Percentiles rank a stretch among this genome's conserved stretches.
Evolutionary conservation across 768 basidiomycete species (phyloP).

Genomic region (Chlorophyllum brunneum): DNA sequence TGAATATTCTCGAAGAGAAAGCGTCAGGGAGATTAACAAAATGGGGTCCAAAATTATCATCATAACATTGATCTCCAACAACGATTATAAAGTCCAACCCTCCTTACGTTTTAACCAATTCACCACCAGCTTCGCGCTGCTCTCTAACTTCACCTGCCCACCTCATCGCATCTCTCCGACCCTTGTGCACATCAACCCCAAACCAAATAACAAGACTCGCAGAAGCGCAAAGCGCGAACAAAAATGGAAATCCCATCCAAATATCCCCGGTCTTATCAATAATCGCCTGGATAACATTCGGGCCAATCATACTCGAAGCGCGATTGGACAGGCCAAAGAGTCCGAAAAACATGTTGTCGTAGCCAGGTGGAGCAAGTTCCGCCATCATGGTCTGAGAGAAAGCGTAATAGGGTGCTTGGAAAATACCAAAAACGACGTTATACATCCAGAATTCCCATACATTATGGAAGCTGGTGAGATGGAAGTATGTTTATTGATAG

Average conservation of each 20-base stretch:
- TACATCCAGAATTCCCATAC: constrained; percentile 90
- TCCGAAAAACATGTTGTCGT: constrained; percentile 88
- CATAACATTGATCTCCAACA: too few species aligned
- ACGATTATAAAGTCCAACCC: neutral
- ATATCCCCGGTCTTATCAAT: constrained; percentile 69
- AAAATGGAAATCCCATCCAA: constrained; percentile 83
- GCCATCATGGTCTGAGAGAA: constrained; percentile 88
- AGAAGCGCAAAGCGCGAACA: constrained; percentile 64
- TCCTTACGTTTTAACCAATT: neutral
- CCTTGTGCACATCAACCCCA: constrained; percentile 59
- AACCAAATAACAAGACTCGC: constrained; percentile 81
- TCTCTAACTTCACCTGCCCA: constrained; percentile 43
- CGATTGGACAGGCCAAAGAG: constrained; percentile 82
- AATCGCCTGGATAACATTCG: constrained; percentile 82
- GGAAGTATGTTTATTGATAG: neutral
- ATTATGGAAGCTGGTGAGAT: constrained; percentile 53
- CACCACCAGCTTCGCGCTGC: constrained; percentile 7
- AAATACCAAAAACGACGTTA: constrained; percentile 74
- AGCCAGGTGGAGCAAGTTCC: constrained; percentile 82
- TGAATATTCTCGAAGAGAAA: too few species aligned
- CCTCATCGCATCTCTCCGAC: constrained; percentile 53
- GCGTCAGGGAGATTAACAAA: too few species aligned
- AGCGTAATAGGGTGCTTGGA: constrained; percentile 86
- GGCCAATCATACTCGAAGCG: constrained; percentile 84
- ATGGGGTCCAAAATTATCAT: too few species aligned